Base-by-base conservation (phyloP, 179 eudicot genomes). In the Beta macrorhiza region DNA sequence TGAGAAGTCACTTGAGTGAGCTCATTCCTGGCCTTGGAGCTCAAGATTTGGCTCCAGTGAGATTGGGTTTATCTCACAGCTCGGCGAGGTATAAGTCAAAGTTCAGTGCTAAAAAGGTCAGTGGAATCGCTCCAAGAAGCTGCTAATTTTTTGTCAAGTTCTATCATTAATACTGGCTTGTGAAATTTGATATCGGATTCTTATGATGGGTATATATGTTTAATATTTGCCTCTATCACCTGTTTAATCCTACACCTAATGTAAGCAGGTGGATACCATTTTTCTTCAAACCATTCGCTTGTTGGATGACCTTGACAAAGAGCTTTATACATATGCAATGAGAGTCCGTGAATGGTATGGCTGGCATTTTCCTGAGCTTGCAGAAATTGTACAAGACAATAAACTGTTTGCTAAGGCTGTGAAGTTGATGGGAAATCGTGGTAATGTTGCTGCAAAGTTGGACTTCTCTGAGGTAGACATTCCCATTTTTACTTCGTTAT, bases 361-460 rank as follows among this genome's bases (percentile, higher is more conserved):
- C 19, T 95, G 98, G 98, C 98, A 95, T 92, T 95, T 95, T 78
- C 98, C 98, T 0, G 98, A 95, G 91, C 98, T 95, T 80, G 93
- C 95, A 47, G 93, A 92, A 86, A 92, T 95, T 77, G 83, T 95
- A 29, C 89, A 84, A 88, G 98, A 95, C 83, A 95, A 95, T 78
- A 93, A 93, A 15, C 85, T 86, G 1, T 95, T 91, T 86, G 97
- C 98, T 32, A 95, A 93, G 88, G 44, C 91, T 14, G 98, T 95
- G 79, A 95, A 93, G 89, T 80, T 93, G 77, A 93, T 93, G 98
- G 93, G 95, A 44, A 63, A 92, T 80, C 92, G 98, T 71, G 72
- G 83, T 63, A 93, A 89, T 85, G 98, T 25, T 25, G 25, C 98
- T 82, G 98, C 92, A 53, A 89, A 89, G 81, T 82, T 95, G 74